Evolutionary conservation across 2,329 filamentous ascomycete genomes (phyloP), one percentile per base, ranked within the genome.

Genomic region (Botrytis fragariae): DNA sequence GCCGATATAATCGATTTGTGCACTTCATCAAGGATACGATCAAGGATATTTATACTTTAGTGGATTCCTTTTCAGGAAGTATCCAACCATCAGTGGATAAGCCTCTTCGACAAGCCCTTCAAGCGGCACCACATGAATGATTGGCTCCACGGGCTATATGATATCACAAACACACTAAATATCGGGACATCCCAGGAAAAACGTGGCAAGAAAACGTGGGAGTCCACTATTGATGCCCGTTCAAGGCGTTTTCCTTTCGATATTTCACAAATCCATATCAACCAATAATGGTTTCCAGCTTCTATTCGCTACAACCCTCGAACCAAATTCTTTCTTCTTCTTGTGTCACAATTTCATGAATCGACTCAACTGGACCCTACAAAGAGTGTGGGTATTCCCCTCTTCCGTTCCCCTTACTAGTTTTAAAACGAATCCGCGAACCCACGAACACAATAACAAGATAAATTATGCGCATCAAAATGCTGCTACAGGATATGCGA

Each of bases 131-230:
- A 65, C 29, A 37, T 2, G 29, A 65, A 44, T n/a, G 32, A 4
- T 22, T 64, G 29, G 6, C 44, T 45, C 44, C 63, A 65, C 32
- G 32, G n/a, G n/a, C 42, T 63, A 45, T 20, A 63, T 63, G 39
- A 51, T 48, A 68, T 54, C 64, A 39, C 44, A 54, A 54, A 37
- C n/a, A 35, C 25, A 39, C 18, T 22, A 67, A 51, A 37, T 2
- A 12, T 67, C 45, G 64, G 51, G 51, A 59, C 22, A 71, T 71
- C 69, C 69, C 10, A 22, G 69, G 0, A 35, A 71, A 71, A 71
- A 71, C 69, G 57, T 71, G 69, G 69, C 69, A 54, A 51, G 59
- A 71, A 71, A 71, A 71, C 69, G 69, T 71, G 69, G 69, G 59
- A 71, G 69, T 37, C 69, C 69, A 71, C 69, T 71, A 62, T 71